These are phyloP conservation scores for Chondrostereum purpureum DNA, from an alignment of 1,284 basidiomycete genomes.

Conservation along the genomic window DNA sequence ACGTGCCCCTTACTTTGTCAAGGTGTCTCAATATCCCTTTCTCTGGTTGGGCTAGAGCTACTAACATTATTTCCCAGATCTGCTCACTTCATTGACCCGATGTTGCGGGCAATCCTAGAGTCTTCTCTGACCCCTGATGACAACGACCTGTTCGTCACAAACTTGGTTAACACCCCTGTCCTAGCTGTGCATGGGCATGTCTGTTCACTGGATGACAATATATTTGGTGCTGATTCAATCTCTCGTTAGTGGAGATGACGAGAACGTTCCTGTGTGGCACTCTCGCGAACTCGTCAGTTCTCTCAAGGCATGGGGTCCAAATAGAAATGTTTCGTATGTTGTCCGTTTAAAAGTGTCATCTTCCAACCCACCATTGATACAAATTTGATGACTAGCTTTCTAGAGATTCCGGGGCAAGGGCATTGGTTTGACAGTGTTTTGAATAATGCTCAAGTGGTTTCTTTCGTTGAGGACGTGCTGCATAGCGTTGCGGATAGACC, in stretches of 20 bases:
- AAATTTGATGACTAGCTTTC: constrained; percentile 35
- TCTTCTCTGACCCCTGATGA: constrained; percentile 75
- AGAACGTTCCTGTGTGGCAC: constrained; percentile 81
- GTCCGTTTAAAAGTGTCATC: neutral
- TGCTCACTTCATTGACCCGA: constrained; percentile 75
- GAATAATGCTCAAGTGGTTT: constrained; percentile 44
- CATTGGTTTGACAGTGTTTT: constrained; percentile 71
- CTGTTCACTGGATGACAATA: neutral
- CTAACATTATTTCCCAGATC: constrained; percentile 44
- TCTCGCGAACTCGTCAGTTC: constrained; percentile 55
- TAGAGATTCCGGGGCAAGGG: constrained; percentile 53
- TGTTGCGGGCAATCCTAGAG: constrained; percentile 63
- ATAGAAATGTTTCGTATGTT: constrained; percentile 50
- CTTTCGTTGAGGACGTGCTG: constrained; percentile 42
- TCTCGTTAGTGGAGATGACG: constrained; percentile 54
- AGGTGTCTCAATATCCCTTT: constrained; percentile 37
- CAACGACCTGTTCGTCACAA: constrained; percentile 80
- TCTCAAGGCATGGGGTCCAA: constrained; percentile 47
- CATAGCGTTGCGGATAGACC: constrained; percentile 8
- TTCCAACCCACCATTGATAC: neutral
- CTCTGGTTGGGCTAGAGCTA: neutral
- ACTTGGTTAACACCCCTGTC: constrained; percentile 63
- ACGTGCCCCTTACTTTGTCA: constrained; percentile 68
- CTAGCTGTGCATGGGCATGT: constrained; percentile 74
- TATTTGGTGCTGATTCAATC: constrained; percentile 4